These are phyloP conservation scores for Cutaneotrichosporon spelunceum DNA, from an alignment of 1,284 basidiomycete genomes.

Conservation along the genomic window DNA sequence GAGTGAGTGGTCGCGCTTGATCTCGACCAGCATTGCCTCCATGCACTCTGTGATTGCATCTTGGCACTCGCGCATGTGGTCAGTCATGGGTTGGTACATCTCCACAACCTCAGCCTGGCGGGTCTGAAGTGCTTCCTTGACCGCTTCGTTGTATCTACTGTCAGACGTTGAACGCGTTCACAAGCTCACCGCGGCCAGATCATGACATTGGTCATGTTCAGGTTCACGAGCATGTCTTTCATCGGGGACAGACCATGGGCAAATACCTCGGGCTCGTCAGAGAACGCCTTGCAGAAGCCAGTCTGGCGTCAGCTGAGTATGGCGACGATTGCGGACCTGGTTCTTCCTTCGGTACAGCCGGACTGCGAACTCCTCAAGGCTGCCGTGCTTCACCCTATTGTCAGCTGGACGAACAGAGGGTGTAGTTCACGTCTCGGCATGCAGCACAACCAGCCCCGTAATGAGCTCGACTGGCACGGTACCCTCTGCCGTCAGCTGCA, in stretches of 20 bases:
- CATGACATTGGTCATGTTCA: slow-evolving; percentile 80
- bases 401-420: background rate
- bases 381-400: slow-evolving; percentile 73
- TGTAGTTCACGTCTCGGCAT: slow-evolving; percentile 65
- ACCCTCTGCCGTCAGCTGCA: slow-evolving; percentile 46
- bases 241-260: slow-evolving; percentile 87
- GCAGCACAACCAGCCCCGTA: slow-evolving; percentile 88
- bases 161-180: slow-evolving; percentile 4
- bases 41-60: slow-evolving; percentile 92
- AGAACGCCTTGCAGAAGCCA: slow-evolving; percentile 95
- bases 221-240: slow-evolving; percentile 86
- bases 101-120: slow-evolving; percentile 89
- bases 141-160: slow-evolving; percentile 77
- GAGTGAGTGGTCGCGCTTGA: slow-evolving; percentile 80
- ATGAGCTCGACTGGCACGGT: slow-evolving; percentile 81
- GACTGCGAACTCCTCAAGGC: slow-evolving; percentile 84
- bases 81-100: slow-evolving; percentile 79
- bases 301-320: slow-evolving; percentile 49
- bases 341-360: slow-evolving; percentile 85
- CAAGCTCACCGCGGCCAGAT: slow-evolving; percentile 77
- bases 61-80: slow-evolving; percentile 86
- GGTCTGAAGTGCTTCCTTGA: slow-evolving; percentile 74
- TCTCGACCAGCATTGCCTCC: slow-evolving; percentile 81
- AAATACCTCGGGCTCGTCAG: slow-evolving; percentile 92
- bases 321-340: slow-evolving; percentile 45